A percentile compares a stretch with the other conserved stretches of the same genome.
phyloP scores from a whole-genome alignment of 495 filamentous ascomycete genomes.

The Trichoderma virens region DNA sequence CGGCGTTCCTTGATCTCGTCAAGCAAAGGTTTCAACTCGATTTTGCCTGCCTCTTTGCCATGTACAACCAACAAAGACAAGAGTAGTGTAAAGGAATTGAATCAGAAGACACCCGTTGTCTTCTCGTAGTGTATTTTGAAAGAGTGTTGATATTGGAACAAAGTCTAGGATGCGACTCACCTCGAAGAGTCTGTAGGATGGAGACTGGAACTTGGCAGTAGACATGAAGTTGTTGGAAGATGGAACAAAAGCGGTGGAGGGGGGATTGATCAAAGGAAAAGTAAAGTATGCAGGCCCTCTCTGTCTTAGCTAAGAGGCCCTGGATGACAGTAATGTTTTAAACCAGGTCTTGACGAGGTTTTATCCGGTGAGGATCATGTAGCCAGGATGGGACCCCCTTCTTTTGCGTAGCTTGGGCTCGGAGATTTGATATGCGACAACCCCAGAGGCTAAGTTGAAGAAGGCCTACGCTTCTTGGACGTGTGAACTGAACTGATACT shows the following conservation, averaged over 20 bases:
- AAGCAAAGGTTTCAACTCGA: neutral
- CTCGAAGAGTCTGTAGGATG: slow-evolving; percentile 44
- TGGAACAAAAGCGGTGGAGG: neutral
- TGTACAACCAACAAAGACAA: neutral
- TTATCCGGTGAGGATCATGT: neutral
- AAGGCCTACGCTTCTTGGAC: neutral
- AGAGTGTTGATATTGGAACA: neutral
- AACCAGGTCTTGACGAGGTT: neutral
- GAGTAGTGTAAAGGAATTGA: neutral
- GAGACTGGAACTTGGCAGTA: slow-evolving; percentile 38
- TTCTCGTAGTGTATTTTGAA: neutral
- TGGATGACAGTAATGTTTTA: slow-evolving; percentile 1
- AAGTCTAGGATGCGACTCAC: slow-evolving; percentile 25
- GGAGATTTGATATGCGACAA: slow-evolving; percentile 6
- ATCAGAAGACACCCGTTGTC: neutral
- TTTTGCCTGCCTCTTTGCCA: neutral
- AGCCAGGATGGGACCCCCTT: neutral
- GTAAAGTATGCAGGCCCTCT: neutral
- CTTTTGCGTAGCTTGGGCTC: slow-evolving; percentile 2
- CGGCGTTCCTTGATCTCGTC: neutral
- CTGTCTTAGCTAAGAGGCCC: slow-evolving; percentile 1
- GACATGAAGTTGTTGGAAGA: slow-evolving; percentile 34
- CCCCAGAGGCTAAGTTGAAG: neutral
- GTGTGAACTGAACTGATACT: neutral
- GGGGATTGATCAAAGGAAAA: neutral